Evolutionary conservation across 2,329 filamentous ascomycete genomes (phyloP).

Genomic region (Teratosphaeriaceae sp.): DNA sequence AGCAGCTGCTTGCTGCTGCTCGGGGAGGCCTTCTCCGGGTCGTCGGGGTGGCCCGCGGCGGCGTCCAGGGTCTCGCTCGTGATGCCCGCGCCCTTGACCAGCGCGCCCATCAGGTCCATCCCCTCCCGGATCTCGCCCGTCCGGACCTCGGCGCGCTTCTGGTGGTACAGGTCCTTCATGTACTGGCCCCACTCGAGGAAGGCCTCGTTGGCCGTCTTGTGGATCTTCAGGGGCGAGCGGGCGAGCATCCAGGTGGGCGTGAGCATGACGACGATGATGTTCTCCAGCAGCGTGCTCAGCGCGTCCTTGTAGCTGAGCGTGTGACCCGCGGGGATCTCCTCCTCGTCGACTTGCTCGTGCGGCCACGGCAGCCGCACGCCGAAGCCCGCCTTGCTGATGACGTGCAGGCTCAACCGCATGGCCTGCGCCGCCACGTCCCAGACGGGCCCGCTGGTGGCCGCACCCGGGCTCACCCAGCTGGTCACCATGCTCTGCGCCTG

Average conservation of each 20-base stretch:
- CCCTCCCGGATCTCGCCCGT: slow-evolving; percentile 33
- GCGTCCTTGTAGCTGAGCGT: slow-evolving; percentile 60
- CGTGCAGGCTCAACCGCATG: slow-evolving; percentile 55
- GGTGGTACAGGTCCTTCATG: slow-evolving; percentile 60
- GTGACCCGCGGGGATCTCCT: slow-evolving; percentile 42
- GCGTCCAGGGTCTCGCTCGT: slow-evolving; percentile 27
- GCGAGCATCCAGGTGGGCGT: slow-evolving; percentile 51
- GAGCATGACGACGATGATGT: slow-evolving; percentile 57
- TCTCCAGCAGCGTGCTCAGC: slow-evolving; percentile 54
- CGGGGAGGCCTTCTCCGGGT: slow-evolving; percentile 41
- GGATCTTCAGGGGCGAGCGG: slow-evolving; percentile 46
- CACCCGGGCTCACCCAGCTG: slow-evolving; percentile 47
- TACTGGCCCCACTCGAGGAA: slow-evolving; percentile 61
- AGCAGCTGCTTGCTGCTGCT: slow-evolving; percentile 38
- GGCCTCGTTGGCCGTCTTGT: slow-evolving; percentile 48
- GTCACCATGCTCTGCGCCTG: slow-evolving; percentile 58
- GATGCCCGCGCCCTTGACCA: slow-evolving; percentile 43
- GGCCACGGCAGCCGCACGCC: slow-evolving; percentile 53
- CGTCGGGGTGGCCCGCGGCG: slow-evolving; percentile 35
- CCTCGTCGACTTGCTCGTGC: slow-evolving; percentile 45
- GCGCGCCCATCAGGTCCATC: slow-evolving; percentile 51
- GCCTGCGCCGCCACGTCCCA: slow-evolving; percentile 55
- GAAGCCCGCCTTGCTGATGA: slow-evolving; percentile 66
- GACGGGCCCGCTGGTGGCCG: slow-evolving; percentile 43
- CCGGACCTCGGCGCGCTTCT: slow-evolving; percentile 48